A percentile compares a stretch with the other conserved stretches of the same genome.
phyloP scores from a whole-genome alignment of 1,139 yeast genomes.

The Pichia sp. region DNA sequence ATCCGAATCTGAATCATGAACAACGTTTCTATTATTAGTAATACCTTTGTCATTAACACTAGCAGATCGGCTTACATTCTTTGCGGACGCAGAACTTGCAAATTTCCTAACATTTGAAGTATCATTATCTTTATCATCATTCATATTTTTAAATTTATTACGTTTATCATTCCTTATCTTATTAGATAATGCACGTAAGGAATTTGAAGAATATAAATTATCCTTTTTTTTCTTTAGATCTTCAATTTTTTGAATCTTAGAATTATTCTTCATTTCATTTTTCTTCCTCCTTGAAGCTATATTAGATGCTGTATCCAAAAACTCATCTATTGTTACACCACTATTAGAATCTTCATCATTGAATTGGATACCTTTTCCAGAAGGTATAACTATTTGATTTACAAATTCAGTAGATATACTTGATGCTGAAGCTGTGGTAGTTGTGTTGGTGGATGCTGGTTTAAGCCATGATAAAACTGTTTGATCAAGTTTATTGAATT shows the following conservation, averaged over 20 bases:
- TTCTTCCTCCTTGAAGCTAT: neutral
- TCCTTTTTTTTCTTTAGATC: slow-evolving; percentile 14
- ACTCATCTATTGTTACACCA: slow-evolving; percentile 12
- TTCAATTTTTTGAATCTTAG: slow-evolving; percentile 12
- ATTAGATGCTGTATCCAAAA: slow-evolving; percentile 1
- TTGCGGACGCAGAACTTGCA: neutral
- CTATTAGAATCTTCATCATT: slow-evolving; percentile 15
- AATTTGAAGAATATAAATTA: slow-evolving; percentile 18
- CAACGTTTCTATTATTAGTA: neutral
- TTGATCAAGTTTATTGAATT: slow-evolving; percentile 35
- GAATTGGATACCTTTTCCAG: slow-evolving; percentile 36
- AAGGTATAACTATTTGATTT: slow-evolving; percentile 40
- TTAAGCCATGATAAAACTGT: slow-evolving; percentile 40
- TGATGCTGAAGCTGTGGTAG: neutral
- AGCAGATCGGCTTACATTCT: neutral
- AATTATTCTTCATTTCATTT: slow-evolving; percentile 1
- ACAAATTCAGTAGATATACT: slow-evolving; percentile 12
- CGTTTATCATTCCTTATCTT: slow-evolving; percentile 34
- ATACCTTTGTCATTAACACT: neutral
- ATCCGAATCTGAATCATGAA: slow-evolving; percentile 2
- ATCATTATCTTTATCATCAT: slow-evolving; percentile 4
- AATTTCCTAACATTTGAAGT: slow-evolving; percentile 1
- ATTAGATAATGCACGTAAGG: slow-evolving; percentile 43
- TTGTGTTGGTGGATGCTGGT: neutral
- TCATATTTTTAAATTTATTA: slow-evolving; percentile 3